Evolutionary conservation across 108 stramenopile genomes (phyloP).

Genomic region (Fragilaria radians): DNA sequence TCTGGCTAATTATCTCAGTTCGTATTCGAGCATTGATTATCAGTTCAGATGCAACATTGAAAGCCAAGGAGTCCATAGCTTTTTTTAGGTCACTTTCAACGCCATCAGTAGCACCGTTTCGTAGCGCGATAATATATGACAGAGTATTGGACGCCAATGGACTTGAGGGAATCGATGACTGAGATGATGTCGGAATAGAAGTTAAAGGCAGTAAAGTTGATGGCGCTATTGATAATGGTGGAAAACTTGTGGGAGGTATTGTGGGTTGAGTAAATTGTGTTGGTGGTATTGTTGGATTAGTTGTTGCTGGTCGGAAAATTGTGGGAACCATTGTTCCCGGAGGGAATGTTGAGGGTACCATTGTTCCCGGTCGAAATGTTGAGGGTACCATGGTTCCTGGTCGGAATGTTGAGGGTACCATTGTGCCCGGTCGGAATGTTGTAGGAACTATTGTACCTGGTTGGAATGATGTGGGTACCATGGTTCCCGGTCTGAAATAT

Average conservation of each 20-base stretch:
- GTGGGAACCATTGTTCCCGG: conserved; percentile 1
- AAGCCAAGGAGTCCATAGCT: conserved; percentile 31
- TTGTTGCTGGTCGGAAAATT: conserved; percentile 4
- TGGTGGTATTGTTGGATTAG: background rate
- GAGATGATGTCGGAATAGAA: background rate
- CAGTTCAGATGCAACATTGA: conserved; percentile 5
- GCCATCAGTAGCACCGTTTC: background rate
- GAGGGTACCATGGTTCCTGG: background rate
- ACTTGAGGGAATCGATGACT: background rate
- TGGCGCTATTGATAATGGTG: too few species aligned
- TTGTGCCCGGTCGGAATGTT: background rate
- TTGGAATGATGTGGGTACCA: conserved; percentile 2
- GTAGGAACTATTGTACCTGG: background rate
- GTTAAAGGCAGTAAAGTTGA: too few species aligned
- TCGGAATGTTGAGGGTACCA: background rate
- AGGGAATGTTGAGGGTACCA: background rate
- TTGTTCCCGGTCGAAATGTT: background rate
- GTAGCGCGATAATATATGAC: conserved; percentile 1
- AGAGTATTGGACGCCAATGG: background rate
- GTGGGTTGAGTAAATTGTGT: background rate
- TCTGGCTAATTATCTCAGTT: background rate
- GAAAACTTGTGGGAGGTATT: too few species aligned
- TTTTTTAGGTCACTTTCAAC: conserved; percentile 9
- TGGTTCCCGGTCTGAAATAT: background rate
- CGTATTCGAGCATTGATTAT: background rate